These are phyloP conservation scores for Casuarina cunninghamiana DNA, from an alignment of 306 rosid species.

Conservation along the genomic window DNA sequence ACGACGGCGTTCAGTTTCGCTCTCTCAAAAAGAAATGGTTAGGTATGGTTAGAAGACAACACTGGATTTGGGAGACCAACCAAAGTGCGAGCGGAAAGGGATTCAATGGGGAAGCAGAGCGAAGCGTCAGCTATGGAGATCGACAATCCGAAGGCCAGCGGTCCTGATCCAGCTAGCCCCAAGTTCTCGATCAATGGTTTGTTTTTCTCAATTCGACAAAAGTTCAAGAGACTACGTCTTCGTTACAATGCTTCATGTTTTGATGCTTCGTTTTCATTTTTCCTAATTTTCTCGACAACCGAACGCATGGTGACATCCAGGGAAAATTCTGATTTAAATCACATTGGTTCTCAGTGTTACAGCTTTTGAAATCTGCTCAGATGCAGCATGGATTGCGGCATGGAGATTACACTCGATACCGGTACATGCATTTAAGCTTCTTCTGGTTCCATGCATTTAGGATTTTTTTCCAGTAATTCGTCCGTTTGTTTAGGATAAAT, in stretches of 20 bases:
- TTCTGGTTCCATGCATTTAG: conserved; percentile 1
- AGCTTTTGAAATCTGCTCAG: conserved; percentile 92
- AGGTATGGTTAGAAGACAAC: neutral
- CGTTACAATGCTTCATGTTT: neutral
- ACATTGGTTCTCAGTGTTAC: conserved; percentile 55
- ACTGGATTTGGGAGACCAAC: neutral
- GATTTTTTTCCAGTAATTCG: neutral
- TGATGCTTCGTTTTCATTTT: neutral
- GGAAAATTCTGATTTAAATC: conserved; percentile 5
- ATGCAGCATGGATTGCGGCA: conserved; percentile 97
- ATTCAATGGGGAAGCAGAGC: conserved; percentile 52
- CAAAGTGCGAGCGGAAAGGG: neutral
- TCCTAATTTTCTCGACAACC: neutral
- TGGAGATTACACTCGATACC: conserved; percentile 90
- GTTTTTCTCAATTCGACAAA: neutral
- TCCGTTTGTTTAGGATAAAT: neutral
- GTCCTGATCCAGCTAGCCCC: conserved; percentile 59
- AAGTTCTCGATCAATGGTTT: conserved; percentile 84
- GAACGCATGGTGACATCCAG: neutral
- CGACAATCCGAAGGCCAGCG: conserved; percentile 51
- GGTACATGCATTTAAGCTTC: conserved; percentile 40
- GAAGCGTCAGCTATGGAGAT: conserved; percentile 71
- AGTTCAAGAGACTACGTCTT: neutral
- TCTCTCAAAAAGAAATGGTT: neutral
- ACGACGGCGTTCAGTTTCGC: neutral